Percentiles rank a stretch among this genome's conserved stretches.
phyloP scores from a whole-genome alignment of 176 grass and related monocot species.

The Musa troglodytarum region DNA sequence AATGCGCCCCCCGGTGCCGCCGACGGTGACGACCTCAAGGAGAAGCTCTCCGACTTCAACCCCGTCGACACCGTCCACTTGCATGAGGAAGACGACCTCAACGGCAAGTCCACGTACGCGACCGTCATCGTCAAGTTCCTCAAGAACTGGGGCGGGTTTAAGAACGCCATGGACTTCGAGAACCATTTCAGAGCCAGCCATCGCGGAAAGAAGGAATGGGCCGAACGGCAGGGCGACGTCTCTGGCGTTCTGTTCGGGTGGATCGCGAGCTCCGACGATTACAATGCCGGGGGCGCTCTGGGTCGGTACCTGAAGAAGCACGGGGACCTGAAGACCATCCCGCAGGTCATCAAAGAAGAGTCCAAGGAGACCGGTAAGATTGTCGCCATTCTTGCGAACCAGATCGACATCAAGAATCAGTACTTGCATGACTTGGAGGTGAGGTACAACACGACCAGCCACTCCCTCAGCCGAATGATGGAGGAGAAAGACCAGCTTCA shows the following conservation, averaged over 20 bases:
- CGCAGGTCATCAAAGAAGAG: slow-evolving; percentile 42
- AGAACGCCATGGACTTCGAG: slow-evolving; percentile 47
- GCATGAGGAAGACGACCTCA: slow-evolving; percentile 12
- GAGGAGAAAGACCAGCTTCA: slow-evolving; percentile 52
- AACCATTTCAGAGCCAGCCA: slow-evolving; percentile 45
- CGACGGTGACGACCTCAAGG: slow-evolving; percentile 13
- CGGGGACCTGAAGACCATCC: slow-evolving; percentile 42
- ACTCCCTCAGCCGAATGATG: slow-evolving; percentile 41
- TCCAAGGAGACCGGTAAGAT: slow-evolving; percentile 33
- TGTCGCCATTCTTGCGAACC: slow-evolving; percentile 37
- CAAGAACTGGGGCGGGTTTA: slow-evolving; percentile 53
- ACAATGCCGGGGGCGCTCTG: slow-evolving; percentile 22
- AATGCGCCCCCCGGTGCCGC: slow-evolving; percentile 6
- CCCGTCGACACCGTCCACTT: slow-evolving; percentile 34
- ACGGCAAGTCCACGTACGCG: slow-evolving; percentile 19
- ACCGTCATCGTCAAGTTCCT: slow-evolving; percentile 40
- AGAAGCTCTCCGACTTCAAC: slow-evolving; percentile 26
- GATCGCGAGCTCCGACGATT: slow-evolving; percentile 56
- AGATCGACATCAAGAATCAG: slow-evolving; percentile 61
- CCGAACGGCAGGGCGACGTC: neutral
- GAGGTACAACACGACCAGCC: slow-evolving; percentile 45
- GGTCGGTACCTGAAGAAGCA: slow-evolving; percentile 59
- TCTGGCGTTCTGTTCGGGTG: slow-evolving; percentile 47
- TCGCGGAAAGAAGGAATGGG: slow-evolving; percentile 53
- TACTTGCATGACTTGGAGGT: slow-evolving; percentile 59